phyloP scores from a whole-genome alignment of 192 early-diverging fungal genomes.

The Endogone sp. region DNA sequence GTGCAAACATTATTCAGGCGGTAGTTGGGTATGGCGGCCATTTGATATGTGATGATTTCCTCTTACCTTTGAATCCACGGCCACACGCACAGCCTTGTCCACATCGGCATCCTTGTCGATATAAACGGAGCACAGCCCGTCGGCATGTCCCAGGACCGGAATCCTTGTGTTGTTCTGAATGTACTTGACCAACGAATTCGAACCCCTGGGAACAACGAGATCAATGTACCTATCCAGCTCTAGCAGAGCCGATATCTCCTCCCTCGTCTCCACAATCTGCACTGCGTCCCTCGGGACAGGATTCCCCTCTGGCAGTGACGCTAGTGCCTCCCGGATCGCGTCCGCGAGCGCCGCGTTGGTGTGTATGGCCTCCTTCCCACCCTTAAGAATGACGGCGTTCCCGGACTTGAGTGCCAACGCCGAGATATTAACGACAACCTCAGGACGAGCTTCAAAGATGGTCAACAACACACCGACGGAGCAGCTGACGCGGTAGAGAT shows the following conservation, averaged over 20 bases:
- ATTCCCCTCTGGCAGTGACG: slow-evolving; percentile 27
- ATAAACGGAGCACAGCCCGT: slow-evolving; percentile 93
- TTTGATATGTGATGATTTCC: background rate
- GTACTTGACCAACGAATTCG: slow-evolving; percentile 84
- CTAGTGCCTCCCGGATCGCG: slow-evolving; percentile 77
- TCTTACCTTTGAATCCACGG: slow-evolving; percentile 85
- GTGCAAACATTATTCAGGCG: background rate
- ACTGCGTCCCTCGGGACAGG: slow-evolving; percentile 68
- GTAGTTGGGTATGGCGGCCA: background rate
- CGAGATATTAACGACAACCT: slow-evolving; percentile 97
- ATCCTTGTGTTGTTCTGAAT: slow-evolving; percentile 94
- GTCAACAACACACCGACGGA: slow-evolving; percentile 95
- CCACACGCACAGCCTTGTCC: slow-evolving; percentile 70
- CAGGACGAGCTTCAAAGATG: slow-evolving; percentile 98
- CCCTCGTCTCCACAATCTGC: slow-evolving; percentile 85
- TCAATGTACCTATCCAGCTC: slow-evolving; percentile 92
- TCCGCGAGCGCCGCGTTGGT: slow-evolving; percentile 76
- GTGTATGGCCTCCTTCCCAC: slow-evolving; percentile 86
- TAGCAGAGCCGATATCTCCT: slow-evolving; percentile 83
- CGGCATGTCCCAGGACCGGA: slow-evolving; percentile 98
- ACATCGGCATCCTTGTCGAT: slow-evolving; percentile 80
- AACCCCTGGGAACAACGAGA: slow-evolving; percentile 93
- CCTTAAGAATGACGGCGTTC: slow-evolving; percentile 97
- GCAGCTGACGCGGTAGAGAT: slow-evolving; percentile 86
- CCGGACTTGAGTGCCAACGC: slow-evolving; percentile 93